Evolutionary conservation across 1,284 basidiomycete genomes (phyloP).

Genomic region (Austropuccinia psidii): DNA sequence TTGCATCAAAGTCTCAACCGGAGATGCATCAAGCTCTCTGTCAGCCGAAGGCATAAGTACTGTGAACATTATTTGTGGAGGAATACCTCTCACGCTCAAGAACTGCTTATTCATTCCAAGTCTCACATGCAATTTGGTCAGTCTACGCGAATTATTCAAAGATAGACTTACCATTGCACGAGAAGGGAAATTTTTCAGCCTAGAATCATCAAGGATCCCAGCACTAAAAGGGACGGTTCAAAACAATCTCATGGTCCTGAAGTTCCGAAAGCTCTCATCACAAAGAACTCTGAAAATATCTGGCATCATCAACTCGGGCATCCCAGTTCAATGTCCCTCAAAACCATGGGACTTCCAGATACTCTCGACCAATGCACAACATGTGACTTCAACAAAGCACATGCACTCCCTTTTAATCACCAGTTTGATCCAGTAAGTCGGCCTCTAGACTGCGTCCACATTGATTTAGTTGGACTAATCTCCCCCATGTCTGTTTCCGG

Average conservation of each 20-base stretch:
- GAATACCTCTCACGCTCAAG: background rate
- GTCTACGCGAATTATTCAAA: background rate
- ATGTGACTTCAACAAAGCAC: no score
- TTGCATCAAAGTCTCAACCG: background rate
- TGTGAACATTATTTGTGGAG: background rate
- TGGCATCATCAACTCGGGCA: no score
- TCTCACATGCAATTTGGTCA: background rate
- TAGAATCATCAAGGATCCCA: no score
- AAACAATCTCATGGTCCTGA: no score
- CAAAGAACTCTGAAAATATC: no score
- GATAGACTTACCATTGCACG: background rate
- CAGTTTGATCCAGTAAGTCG: background rate
- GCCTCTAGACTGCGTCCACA: background rate
- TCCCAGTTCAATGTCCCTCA: no score
- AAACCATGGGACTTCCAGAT: no score
- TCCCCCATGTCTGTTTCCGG: background rate
- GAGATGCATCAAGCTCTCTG: background rate
- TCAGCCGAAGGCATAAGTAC: background rate
- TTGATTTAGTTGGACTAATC: constrained; percentile 5
- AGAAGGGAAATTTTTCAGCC: no score
- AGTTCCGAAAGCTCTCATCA: no score
- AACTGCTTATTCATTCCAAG: background rate
- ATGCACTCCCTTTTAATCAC: background rate
- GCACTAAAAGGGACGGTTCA: no score
- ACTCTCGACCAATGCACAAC: no score